These are phyloP conservation scores for Raphanus sativus DNA, from an alignment of 345 rosid species.

Conservation along the genomic window DNA sequence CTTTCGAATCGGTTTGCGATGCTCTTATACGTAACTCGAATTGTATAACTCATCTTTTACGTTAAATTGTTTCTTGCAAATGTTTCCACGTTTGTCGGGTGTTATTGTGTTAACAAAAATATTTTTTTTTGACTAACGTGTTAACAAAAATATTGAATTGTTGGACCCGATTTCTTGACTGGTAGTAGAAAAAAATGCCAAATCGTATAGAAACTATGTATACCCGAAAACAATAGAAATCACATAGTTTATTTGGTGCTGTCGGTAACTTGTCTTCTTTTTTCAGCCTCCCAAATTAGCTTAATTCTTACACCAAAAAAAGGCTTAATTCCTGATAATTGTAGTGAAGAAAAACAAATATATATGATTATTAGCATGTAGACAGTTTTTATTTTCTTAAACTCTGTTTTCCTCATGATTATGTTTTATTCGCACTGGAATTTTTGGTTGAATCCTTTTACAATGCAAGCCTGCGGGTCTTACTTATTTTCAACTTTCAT, in stretches of 20 bases:
- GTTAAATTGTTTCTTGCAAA: constrained; percentile 29
- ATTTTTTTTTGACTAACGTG: neutral
- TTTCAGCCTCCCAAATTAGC: neutral
- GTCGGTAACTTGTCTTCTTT: constrained; percentile 23
- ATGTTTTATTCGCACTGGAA: constrained; percentile 5
- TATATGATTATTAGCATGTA: neutral
- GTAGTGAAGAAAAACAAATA: neutral
- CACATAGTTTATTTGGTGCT: neutral
- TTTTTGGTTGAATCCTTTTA: constrained; percentile 6
- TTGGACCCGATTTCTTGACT: constrained; percentile 28
- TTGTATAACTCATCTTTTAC: constrained; percentile 16
- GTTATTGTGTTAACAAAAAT: neutral
- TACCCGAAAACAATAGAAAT: neutral
- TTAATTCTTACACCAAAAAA: too few species aligned
- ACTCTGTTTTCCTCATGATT: neutral
- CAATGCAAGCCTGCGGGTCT: constrained; percentile 3
- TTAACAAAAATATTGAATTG: constrained; percentile 11
- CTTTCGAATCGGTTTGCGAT: neutral
- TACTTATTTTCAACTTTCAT: neutral
- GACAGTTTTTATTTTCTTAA: neutral
- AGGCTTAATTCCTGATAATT: neutral
- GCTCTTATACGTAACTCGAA: constrained; percentile 20
- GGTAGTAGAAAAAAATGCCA: neutral
- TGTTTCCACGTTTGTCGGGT: constrained; percentile 21
- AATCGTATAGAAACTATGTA: neutral